Base-by-base conservation (phyloP, 257 asterid genomes). In the Asclepias syriaca region DNA sequence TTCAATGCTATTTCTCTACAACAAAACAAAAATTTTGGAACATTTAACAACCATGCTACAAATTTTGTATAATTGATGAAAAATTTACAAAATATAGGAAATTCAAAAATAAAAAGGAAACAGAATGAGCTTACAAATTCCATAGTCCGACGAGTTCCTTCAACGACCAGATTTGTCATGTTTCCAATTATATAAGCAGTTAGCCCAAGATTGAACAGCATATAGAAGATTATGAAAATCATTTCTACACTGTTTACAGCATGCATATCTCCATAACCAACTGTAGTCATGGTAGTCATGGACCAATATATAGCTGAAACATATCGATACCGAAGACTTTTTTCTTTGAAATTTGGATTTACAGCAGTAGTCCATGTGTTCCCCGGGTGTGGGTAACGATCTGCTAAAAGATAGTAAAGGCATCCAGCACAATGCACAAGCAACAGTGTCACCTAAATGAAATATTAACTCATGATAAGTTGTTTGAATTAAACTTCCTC, bases 161-260 rank as follows among this genome's bases (percentile, higher is more conserved):
- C 96, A 2, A 93, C 97, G 34, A 93, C 98, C 74, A 93, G 82
- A 75, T 93, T 91, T 18, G 98, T 93, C 93, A 93, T 93, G 86
- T 93, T 93, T 55, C 98, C 98, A 24, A 93, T 93, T 65, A 93
- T 91, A n/a, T 91, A 93, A 68, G 98, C 96, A 6, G 96, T 93
- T 5, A 91, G 64, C 56, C 97, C 97, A 4, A 93, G 85, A 73
- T 91, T 93, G 79, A 91, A 88, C 78, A 93, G 90, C 96, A 91
- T 84, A 84, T 87, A 93, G 71, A 84, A 68, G 49, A 87, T 86
- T 53, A 89, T 84, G 90, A 91, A 93, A 39, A 81, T 86, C 98
- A 85, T 94, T 81, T 94, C 97, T 45, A 85, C 4, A 46, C 93
- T 73, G 79, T 91, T 94, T 6, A 84, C 95, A 0, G 98, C 98